Percentiles rank a stretch among this genome's conserved stretches.
Conservation (phyloP, 2,329 filamentous ascomycete species). For the Aspergillus neotritici region DNA sequence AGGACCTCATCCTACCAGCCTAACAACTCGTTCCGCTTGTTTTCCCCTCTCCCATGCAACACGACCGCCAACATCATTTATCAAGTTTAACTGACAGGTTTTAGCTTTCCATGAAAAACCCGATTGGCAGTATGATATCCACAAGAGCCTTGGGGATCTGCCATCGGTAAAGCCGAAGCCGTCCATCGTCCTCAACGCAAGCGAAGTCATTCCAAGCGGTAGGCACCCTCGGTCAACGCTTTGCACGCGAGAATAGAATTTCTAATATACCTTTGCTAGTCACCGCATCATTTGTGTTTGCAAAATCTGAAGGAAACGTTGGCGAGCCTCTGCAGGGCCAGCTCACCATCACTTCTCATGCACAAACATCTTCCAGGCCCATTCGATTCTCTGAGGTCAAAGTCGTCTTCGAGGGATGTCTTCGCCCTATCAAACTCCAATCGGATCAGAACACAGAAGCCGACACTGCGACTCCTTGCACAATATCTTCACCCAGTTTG, state of each 20-base stretch:
- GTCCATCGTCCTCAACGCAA: slow-evolving; percentile 43
- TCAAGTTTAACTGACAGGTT: neutral
- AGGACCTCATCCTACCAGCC: no score
- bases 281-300: slow-evolving; percentile 49
- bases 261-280: slow-evolving; percentile 34
- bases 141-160: slow-evolving; percentile 41
- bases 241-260: neutral
- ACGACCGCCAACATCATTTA: neutral
- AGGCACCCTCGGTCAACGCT: slow-evolving; percentile 14
- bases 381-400: slow-evolving; percentile 46
- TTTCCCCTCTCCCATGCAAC: neutral
- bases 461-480: slow-evolving; percentile 17
- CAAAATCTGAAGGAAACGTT: slow-evolving; percentile 52
- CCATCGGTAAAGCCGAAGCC: slow-evolving; percentile 36
- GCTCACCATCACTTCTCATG: slow-evolving; percentile 47
- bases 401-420: slow-evolving; percentile 49
- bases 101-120: slow-evolving; percentile 33
- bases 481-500: slow-evolving; percentile 30
- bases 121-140: slow-evolving; percentile 42
- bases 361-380: slow-evolving; percentile 41
- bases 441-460: slow-evolving; percentile 25
- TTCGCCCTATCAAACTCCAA: slow-evolving; percentile 40
- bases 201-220: slow-evolving; percentile 46
- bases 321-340: slow-evolving; percentile 55
- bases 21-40: neutral